These are phyloP conservation scores for Apiospora arundinis DNA, from an alignment of 2,329 filamentous ascomycete genomes.

Conservation along the genomic window DNA sequence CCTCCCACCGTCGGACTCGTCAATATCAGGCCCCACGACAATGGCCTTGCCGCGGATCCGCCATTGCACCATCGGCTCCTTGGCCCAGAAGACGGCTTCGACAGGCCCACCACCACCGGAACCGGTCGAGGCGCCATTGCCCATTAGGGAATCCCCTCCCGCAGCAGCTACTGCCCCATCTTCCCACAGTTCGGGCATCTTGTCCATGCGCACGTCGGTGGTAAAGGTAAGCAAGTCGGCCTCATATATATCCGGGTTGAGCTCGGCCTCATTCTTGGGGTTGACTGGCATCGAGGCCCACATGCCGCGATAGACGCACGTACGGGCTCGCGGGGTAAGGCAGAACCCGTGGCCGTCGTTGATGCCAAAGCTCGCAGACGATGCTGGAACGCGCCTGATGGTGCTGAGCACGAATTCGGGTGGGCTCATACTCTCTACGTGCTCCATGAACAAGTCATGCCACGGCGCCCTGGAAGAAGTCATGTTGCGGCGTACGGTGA, in stretches of 20 bases:
- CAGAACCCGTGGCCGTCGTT: conserved; percentile 45
- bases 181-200: conserved; percentile 73
- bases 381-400: conserved; percentile 45
- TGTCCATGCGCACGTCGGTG: conserved; percentile 87
- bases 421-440: conserved; percentile 53
- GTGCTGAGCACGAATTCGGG: conserved; percentile 60
- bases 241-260: conserved; percentile 74
- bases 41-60: conserved; percentile 78
- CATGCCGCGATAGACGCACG: conserved; percentile 85
- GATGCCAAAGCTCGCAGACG: conserved; percentile 25
- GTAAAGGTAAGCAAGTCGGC: conserved; percentile 84
- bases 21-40: conserved; percentile 72
- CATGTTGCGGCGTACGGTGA: conserved; percentile 28
- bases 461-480: conserved; percentile 52
- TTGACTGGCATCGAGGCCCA: conserved; percentile 77
- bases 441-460: conserved; percentile 58
- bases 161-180: conserved; percentile 37
- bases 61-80: conserved; percentile 79
- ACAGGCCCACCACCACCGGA: conserved; percentile 71
- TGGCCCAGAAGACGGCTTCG: conserved; percentile 76
- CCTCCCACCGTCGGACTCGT: conserved; percentile 55
- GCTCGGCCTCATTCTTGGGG: conserved; percentile 72
- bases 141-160: conserved; percentile 47
- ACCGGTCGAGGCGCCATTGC: conserved; percentile 45
- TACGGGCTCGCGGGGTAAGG: conserved; percentile 67